Percentiles rank a stretch among this genome's conserved stretches.
phyloP scores from a whole-genome alignment of 2,329 filamentous ascomycete genomes.

The Moelleriella libera region DNA sequence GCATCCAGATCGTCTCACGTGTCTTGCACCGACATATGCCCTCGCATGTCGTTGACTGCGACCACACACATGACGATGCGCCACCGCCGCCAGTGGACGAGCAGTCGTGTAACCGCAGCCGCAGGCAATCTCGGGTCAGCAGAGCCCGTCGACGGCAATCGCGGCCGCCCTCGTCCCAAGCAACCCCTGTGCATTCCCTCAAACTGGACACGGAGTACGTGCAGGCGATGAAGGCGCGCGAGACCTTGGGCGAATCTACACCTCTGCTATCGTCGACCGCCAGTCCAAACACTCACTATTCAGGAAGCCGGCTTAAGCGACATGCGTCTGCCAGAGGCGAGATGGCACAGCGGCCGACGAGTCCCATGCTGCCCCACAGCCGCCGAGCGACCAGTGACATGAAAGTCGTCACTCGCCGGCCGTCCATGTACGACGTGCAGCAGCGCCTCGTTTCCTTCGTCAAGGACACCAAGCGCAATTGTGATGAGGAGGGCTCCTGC shows the following conservation, averaged over 20 bases:
- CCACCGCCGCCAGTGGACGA: conserved; percentile 12
- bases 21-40: conserved; percentile 61
- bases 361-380: conserved; percentile 9
- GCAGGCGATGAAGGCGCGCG: conserved; percentile 4
- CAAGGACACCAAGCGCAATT: conserved; percentile 48
- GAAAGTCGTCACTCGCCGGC: conserved; percentile 24
- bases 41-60: conserved; percentile 68
- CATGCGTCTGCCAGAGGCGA: conserved; percentile 15
- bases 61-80: conserved; percentile 54
- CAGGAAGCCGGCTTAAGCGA: conserved; percentile 12
- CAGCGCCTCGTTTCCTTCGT: conserved; percentile 49
- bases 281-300: conserved; percentile 13
- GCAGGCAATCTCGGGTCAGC: conserved; percentile 16
- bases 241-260: conserved; percentile 26
- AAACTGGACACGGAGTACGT: conserved; percentile 1
- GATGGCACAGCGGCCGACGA: conserved; percentile 12
- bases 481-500: conserved; percentile 45
- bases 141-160: conserved; percentile 16
- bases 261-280: conserved; percentile 24
- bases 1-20: conserved; percentile 61
- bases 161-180: conserved; percentile 11
- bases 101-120: conserved; percentile 10
- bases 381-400: conserved; percentile 14
- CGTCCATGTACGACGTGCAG: conserved; percentile 40
- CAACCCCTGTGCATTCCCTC: background rate